Conservation (phyloP, 1,139 yeast species). For the Schwanniomyces etchellsii region DNA sequence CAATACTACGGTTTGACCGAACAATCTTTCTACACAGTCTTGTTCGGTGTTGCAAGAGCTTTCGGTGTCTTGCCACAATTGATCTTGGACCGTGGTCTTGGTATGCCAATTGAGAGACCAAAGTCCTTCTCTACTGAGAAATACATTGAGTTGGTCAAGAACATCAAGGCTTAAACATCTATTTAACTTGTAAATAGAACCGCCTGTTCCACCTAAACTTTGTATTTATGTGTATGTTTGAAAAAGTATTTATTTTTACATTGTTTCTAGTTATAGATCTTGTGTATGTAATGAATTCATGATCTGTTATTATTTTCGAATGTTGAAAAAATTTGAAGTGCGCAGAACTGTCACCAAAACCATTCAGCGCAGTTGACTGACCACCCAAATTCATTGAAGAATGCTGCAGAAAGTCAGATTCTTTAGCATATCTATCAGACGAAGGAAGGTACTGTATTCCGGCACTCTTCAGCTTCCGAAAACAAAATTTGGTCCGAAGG, state of each 20-base stretch:
- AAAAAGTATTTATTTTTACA: slow-evolving; percentile 10
- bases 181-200: too few relatives aligned
- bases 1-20: slow-evolving; percentile 96
- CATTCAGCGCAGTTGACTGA: too few relatives aligned
- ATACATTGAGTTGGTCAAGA: slow-evolving; percentile 57
- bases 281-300: slow-evolving; percentile 9
- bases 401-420: too few relatives aligned
- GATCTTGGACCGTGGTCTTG: slow-evolving; percentile 93
- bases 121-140: slow-evolving; percentile 83
- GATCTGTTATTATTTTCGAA: slow-evolving; percentile 4
- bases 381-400: too few relatives aligned
- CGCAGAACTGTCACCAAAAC: neutral
- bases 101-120: slow-evolving; percentile 96
- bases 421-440: too few relatives aligned
- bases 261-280: slow-evolving; percentile 8
- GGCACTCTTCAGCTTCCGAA: slow-evolving; percentile 35
- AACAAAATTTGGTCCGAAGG: slow-evolving; percentile 36
- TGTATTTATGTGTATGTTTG: slow-evolving; percentile 7
- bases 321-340: neutral
- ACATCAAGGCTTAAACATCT: slow-evolving; percentile 25
- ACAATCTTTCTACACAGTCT: slow-evolving; percentile 94
- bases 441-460: slow-evolving; percentile 1
- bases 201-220: neutral
- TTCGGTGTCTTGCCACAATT: slow-evolving; percentile 96
- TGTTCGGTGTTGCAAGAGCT: slow-evolving; percentile 97